These are phyloP conservation scores for Trichoderma semiorbis DNA, from an alignment of 2,329 filamentous ascomycete genomes.

Conservation along the genomic window DNA sequence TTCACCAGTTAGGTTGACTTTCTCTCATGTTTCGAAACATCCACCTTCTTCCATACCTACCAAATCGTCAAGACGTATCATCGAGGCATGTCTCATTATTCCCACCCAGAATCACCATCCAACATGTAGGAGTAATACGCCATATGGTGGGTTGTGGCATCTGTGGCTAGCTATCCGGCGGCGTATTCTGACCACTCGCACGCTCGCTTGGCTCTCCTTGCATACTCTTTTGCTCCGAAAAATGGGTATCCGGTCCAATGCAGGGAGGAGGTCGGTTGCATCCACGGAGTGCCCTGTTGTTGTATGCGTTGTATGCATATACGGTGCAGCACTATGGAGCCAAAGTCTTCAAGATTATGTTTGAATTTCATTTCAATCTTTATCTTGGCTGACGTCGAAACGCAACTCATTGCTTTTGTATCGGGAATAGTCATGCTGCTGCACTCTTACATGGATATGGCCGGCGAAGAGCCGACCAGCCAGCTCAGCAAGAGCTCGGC, in stretches of 20 bases:
- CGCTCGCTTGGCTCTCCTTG: neutral
- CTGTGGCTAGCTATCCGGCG: neutral
- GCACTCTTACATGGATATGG: neutral
- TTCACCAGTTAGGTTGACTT: neutral
- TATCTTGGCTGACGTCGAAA: neutral
- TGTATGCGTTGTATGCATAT: neutral
- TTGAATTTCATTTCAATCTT: neutral
- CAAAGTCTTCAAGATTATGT: neutral
- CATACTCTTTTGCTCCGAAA: neutral
- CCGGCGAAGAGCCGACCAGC: neutral
- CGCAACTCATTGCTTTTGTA: neutral
- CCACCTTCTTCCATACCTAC: neutral
- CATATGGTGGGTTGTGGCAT: neutral
- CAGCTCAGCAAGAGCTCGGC: neutral
- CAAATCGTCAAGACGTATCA: neutral
- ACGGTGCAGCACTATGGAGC: neutral
- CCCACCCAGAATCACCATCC: neutral
- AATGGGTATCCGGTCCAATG: neutral
- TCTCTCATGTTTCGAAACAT: neutral
- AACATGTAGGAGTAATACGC: neutral
- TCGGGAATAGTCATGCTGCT: neutral
- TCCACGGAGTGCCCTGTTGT: neutral
- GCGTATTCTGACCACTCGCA: neutral
- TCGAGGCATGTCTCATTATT: neutral
- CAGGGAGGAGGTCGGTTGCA: neutral